A percentile compares a stretch with the other conserved stretches of the same genome.
These are phyloP conservation scores for Komagataella pastoris DNA, from an alignment of 805 yeast genomes.

Conservation along the genomic window DNA sequence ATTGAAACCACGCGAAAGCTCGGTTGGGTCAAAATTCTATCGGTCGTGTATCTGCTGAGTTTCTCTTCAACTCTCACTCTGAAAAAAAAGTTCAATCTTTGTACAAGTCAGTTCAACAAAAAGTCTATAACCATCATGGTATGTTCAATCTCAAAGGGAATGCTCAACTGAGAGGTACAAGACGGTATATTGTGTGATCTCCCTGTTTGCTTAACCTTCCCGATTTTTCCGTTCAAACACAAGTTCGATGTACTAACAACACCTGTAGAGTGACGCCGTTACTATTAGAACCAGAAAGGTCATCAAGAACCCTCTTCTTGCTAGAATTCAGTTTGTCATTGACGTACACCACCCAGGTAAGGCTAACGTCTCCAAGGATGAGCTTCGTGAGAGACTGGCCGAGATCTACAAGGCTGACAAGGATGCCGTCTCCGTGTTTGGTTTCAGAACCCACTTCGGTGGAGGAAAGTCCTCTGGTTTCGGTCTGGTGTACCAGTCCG, in stretches of 20 bases:
- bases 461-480: conserved; percentile 99
- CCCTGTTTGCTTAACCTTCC: not conserved
- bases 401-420: conserved; percentile 54
- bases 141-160: not conserved
- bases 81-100: not conserved
- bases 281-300: conserved; percentile 99
- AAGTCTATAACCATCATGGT: not conserved
- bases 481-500: conserved; percentile 97
- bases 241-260: conserved; percentile 1
- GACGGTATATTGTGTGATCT: not conserved
- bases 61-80: not conserved
- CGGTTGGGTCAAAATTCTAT: not conserved
- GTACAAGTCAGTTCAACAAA: not conserved
- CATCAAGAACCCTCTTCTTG: conserved; percentile 97
- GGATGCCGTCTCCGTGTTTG: conserved; percentile 82
- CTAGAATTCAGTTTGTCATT: conserved; percentile 98
- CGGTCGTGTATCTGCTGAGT: not conserved
- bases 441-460: conserved; percentile 99
- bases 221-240: not conserved
- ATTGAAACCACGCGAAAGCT: not conserved
- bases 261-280: conserved; percentile 87
- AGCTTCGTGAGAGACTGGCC: conserved; percentile 70
- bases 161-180: not conserved
- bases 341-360: conserved; percentile 99
- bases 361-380: conserved; percentile 98